Evolutionary conservation across 352 stramenopile genomes (phyloP).

Genomic region (Thraustochytrium striatum): DNA sequence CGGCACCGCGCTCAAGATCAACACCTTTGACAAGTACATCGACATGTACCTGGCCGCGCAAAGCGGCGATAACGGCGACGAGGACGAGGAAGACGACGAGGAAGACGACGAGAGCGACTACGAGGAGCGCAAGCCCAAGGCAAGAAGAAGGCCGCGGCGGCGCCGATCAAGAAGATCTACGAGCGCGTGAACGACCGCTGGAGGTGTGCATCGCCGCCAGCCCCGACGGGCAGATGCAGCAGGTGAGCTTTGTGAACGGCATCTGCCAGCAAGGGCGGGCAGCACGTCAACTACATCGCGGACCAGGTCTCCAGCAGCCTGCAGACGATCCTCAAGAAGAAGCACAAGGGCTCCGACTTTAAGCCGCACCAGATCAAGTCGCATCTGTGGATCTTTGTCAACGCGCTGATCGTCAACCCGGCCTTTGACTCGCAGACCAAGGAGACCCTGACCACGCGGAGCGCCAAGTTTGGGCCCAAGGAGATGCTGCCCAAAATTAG

Average conservation of each 20-base stretch:
- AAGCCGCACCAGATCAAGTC: constrained; percentile 90
- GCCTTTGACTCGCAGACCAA: constrained; percentile 98
- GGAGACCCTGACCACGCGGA: constrained; percentile 86
- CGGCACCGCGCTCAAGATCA: constrained; percentile 80
- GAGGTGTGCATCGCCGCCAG: constrained; percentile 80
- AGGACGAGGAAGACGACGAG: constrained; percentile 56
- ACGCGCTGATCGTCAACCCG: constrained; percentile 92
- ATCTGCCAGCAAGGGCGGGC: constrained; percentile 89
- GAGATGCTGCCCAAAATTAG: constrained; percentile 61
- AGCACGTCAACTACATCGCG: constrained; percentile 88
- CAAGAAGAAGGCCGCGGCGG: not conserved
- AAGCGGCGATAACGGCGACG: constrained; percentile 35
- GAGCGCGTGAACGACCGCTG: constrained; percentile 86
- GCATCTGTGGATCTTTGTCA: constrained; percentile 92
- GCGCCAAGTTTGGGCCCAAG: constrained; percentile 73
- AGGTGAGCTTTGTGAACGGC: constrained; percentile 96
- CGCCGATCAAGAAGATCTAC: constrained; percentile 64
- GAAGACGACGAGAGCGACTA: constrained; percentile 50
- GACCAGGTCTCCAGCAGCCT: constrained; percentile 82
- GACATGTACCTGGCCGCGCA: constrained; percentile 69
- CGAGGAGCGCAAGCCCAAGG: constrained; percentile 67
- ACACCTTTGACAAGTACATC: constrained; percentile 88
- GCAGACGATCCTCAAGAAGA: constrained; percentile 82
- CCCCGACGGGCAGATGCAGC: constrained; percentile 86
- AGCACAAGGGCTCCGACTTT: constrained; percentile 84